Evolutionary conservation across 768 basidiomycete genomes (phyloP), one percentile per base, ranked within the genome.

Genomic region (Guyanaporus albipodus): DNA sequence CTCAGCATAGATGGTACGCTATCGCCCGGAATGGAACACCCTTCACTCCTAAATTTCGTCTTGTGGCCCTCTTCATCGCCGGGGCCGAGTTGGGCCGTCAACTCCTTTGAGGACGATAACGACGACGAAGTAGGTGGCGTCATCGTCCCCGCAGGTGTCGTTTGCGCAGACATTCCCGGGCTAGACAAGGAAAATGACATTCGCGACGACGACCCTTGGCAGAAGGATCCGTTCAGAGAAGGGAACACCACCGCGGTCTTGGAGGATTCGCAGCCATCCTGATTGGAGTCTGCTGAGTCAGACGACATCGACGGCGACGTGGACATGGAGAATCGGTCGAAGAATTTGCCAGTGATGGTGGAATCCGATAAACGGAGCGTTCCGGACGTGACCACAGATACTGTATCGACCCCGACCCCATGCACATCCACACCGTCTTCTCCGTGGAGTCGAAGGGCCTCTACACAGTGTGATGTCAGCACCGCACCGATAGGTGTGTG

Each of bases 171-270:
- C 9, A 18, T 26, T 22, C 38, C 47, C 5, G 42, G 46, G 29
- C 29, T 42, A 2, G 39, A 38, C 1, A 22, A 19, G 18, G 43
- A 23, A 14, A 19, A 15, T 0, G 48, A 22, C 4, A 11, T 5
- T 12, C 40, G 46, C 17, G 40, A 38, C 3, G 43, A 33, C 7
- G 48, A 45, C 6, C 39, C 46, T 33, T 58, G 60, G 3, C 53
- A 32, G 19, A 63, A 61, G 11, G 53, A 55, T 17, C 46, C 61
- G 4, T 63, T 63, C 24, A 61, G 33, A 2, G 60, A 61, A 18
- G 60, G 60, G 22, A 57, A 61, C 5, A 61, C 55, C 38, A 63
- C 58, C 17, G 33, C 40, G 2, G 28, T 26, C 33, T 40, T 49
- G 1, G 57, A 32, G n/a, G 48, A 54, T 43, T 48, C 54, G 12